phyloP scores from a whole-genome alignment of 768 basidiomycete genomes.

The Chiua virens region DNA sequence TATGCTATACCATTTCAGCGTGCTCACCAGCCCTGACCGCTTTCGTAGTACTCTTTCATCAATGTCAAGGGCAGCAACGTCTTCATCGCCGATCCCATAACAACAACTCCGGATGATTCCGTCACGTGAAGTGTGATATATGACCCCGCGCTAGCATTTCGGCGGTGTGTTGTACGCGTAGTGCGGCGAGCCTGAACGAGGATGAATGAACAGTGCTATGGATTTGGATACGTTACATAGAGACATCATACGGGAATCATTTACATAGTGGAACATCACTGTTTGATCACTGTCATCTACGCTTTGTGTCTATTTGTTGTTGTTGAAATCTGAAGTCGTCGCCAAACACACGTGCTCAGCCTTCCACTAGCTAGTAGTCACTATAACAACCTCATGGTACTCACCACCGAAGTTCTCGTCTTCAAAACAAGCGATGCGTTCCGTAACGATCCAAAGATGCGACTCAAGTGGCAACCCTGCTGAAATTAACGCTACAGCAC shows the following conservation, averaged over 20 bases:
- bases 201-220: constrained; percentile 16
- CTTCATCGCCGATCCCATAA: constrained; percentile 38
- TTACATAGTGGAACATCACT: background rate
- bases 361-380: too few relatives aligned
- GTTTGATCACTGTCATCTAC: background rate
- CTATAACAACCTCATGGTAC: too few relatives aligned
- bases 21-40: constrained; percentile 1
- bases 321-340: constrained; percentile 11
- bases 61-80: constrained; percentile 50
- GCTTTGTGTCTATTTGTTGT: constrained; percentile 8
- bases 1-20: constrained; percentile 15
- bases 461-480: too few relatives aligned
- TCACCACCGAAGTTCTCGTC: too few relatives aligned
- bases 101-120: background rate
- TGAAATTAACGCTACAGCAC: too few relatives aligned
- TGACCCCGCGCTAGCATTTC: background rate
- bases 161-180: constrained; percentile 2
- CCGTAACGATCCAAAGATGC: too few relatives aligned
- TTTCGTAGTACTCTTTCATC: constrained; percentile 50
- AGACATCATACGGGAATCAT: background rate
- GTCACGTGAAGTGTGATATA: constrained; percentile 15
- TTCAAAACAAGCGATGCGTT: too few relatives aligned
- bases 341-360: constrained; percentile 8
- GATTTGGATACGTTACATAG: constrained; percentile 20
- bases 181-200: background rate